phyloP scores from a whole-genome alignment of 202 grass and related monocot species.

The Digitaria exilis region DNA sequence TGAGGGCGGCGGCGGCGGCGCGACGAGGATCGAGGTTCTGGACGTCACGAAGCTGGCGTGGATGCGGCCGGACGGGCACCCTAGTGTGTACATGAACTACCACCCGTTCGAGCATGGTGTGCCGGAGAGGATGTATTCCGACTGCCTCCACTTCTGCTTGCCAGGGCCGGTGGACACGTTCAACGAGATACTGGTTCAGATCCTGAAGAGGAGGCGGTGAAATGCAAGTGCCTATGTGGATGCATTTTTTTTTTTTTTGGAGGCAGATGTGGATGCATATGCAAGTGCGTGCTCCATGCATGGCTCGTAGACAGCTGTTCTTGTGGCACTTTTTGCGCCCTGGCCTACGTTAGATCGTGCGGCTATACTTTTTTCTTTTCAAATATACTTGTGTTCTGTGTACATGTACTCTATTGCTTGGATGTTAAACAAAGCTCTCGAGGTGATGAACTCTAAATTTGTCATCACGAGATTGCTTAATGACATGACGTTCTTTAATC shows the following conservation, averaged over 20 bases:
- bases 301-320: too few relatives aligned
- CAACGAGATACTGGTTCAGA: conserved; percentile 54
- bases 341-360: not conserved
- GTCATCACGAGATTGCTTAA: not conserved
- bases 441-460: not conserved
- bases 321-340: not conserved
- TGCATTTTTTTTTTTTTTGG: too few relatives aligned
- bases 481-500: not conserved
- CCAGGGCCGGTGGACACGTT: conserved; percentile 58
- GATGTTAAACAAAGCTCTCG: not conserved
- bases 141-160: conserved; percentile 72
- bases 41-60: conserved; percentile 57
- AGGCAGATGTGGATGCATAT: too few relatives aligned
- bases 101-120: conserved; percentile 43
- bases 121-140: conserved; percentile 26
- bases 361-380: not conserved
- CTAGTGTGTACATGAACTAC: conserved; percentile 50
- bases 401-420: not conserved
- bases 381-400: too few relatives aligned
- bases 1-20: not conserved
- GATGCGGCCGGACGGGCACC: conserved; percentile 60
- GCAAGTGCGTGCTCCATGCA: not conserved
- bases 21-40: conserved; percentile 48
- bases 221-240: not conserved
- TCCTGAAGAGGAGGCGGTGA: conserved; percentile 34